Evolutionary conservation across 768 basidiomycete genomes (phyloP).

Genomic region (Kockovaella imperatae): DNA sequence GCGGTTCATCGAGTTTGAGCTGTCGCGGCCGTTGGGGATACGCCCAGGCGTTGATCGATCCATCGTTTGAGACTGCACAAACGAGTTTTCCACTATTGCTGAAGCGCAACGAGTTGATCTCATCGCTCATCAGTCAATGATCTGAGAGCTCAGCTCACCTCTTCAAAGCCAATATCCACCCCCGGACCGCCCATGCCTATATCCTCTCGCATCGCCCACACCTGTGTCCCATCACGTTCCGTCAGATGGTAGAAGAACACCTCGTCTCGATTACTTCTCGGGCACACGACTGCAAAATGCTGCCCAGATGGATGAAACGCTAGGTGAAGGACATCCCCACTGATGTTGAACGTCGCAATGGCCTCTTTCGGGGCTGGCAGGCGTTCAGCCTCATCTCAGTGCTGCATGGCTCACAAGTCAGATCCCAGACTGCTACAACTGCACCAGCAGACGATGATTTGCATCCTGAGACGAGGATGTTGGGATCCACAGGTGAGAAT

Average conservation of each 20-base stretch:
- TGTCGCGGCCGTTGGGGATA: slow-evolving; percentile 16
- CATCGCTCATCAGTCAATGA: not conserved
- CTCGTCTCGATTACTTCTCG: slow-evolving; percentile 23
- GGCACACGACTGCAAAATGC: slow-evolving; percentile 35
- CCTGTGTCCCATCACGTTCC: slow-evolving; percentile 13
- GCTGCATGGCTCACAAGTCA: slow-evolving; percentile 8
- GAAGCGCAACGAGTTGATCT: slow-evolving; percentile 37
- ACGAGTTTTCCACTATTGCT: slow-evolving; percentile 27
- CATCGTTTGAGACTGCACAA: slow-evolving; percentile 37
- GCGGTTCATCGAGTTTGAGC: not conserved
- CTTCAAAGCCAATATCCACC: slow-evolving; percentile 28
- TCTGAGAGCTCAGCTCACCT: slow-evolving; percentile 14
- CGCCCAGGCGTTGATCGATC: slow-evolving; percentile 28
- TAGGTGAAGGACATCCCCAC: slow-evolving; percentile 30
- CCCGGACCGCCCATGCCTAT: slow-evolving; percentile 21
- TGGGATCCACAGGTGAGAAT: slow-evolving; percentile 29
- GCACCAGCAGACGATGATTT: slow-evolving; percentile 23
- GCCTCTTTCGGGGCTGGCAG: slow-evolving; percentile 21
- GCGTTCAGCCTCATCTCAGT: not conserved
- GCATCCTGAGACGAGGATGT: slow-evolving; percentile 28
- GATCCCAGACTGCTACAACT: slow-evolving; percentile 27
- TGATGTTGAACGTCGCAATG: slow-evolving; percentile 20
- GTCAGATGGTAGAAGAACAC: slow-evolving; percentile 29
- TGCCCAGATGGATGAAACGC: slow-evolving; percentile 30
- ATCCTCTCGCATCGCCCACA: slow-evolving; percentile 30